A percentile compares a stretch with the other conserved stretches of the same genome.
Evolutionary conservation across 768 basidiomycete genomes (phyloP).

Genomic region (Suillus occidentalis): DNA sequence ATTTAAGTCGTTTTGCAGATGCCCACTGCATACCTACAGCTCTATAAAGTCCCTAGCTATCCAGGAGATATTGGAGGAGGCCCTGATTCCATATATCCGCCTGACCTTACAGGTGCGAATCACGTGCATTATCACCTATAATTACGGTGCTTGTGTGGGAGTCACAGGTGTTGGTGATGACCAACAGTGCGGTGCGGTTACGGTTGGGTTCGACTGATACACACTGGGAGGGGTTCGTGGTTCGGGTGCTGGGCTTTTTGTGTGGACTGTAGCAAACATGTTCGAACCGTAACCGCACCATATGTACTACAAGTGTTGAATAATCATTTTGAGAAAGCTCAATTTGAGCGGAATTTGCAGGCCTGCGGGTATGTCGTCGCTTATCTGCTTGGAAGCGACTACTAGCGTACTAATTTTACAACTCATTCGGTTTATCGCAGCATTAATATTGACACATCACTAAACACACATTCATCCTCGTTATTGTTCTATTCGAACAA

Average conservation of each 20-base stretch:
- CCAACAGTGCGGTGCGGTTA: not conserved
- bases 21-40: no score
- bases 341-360: no score
- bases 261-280: not conserved
- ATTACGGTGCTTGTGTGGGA: no score
- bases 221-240: not conserved
- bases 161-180: no score
- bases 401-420: not conserved
- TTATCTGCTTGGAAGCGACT: not conserved
- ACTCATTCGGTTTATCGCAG: not conserved
- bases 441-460: not conserved
- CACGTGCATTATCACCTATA: no score
- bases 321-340: not conserved
- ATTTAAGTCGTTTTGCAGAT: no score
- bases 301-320: not conserved
- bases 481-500: not conserved
- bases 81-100: no score
- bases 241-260: not conserved
- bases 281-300: not conserved
- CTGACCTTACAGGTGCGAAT: no score
- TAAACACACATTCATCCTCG: not conserved
- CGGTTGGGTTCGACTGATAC: not conserved
- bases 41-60: no score
- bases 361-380: not conserved
- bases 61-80: no score